Evolutionary conservation across 768 basidiomycete species (phyloP), one percentile per base, ranked within the genome.

Genomic region (Leccinum truebloodii): DNA sequence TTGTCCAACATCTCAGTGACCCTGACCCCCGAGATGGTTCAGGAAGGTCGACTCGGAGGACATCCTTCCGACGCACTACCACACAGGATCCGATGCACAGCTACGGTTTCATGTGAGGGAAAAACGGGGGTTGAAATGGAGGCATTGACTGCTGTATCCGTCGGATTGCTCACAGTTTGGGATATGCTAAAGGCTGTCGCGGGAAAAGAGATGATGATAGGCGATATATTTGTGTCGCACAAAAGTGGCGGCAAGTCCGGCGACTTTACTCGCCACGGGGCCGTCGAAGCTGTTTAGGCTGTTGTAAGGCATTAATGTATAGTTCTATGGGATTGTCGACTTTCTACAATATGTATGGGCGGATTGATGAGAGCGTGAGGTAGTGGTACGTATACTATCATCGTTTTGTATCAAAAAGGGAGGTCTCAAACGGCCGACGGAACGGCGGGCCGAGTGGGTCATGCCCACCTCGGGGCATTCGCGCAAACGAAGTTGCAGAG

Each of bases 111-210:
- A 44, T 90, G 88, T 64, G 83, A 87, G 71, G 90, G 91, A 14
- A 87, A 86, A 72, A 93, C 93, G 14, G 90, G 94, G 5, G 91
- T 94, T 20, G 92, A 94, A 77, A 94, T 98, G 90, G 95, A 97
- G 75, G 94, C 94, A 24, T 71, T 95, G 58, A 91, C 88, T n/a
- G 88, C 88, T 24, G 94, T 92, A 9, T 86, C 86, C 1, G 78
- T 90, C 32, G 87, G 87, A 6, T 79, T 92, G 34, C 77, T 95
- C 57, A 92, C 92, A 1, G 86, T 95, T 14, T 96, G 93, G 90
- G 93, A 94, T 69, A 95, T 96, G 94, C 81, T 95, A 32, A 95
- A 95, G 75, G 89, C 89, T 5, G 87, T 93, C 2, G 92, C 90
- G 1, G 94, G 92, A n/a, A 83, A 83, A 70, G 89, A 92, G 59